Evolutionary conservation across 108 stramenopile species (phyloP).

Genomic region (Bacterosira constricta): DNA sequence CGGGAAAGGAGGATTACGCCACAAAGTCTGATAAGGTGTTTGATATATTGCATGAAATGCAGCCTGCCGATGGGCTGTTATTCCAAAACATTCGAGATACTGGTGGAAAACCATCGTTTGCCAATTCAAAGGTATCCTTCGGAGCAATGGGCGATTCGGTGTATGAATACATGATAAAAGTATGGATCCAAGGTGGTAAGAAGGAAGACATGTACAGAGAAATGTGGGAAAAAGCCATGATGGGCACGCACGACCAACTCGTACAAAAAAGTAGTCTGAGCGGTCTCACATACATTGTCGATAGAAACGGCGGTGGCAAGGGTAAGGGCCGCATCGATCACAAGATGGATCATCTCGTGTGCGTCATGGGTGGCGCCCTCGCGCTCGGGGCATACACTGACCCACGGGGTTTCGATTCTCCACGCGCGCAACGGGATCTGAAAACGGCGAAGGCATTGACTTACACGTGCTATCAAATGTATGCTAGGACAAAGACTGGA

Average conservation of each 20-base stretch:
- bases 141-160: conserved; percentile 77
- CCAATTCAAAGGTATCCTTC: conserved; percentile 70
- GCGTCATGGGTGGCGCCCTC: conserved; percentile 93
- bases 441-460: conserved; percentile 83
- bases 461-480: conserved; percentile 96
- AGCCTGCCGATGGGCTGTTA: conserved; percentile 61
- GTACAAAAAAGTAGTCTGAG: conserved; percentile 72
- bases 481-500: conserved; percentile 85
- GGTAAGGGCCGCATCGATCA: conserved; percentile 47
- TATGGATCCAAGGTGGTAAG: conserved; percentile 89
- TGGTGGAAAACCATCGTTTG: conserved; percentile 49
- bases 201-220: conserved; percentile 71
- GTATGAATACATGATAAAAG: conserved; percentile 98
- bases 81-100: conserved; percentile 37
- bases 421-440: conserved; percentile 83
- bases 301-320: conserved; percentile 46
- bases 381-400: conserved; percentile 92
- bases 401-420: conserved; percentile 59
- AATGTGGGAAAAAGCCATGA: conserved; percentile 91
- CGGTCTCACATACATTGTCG: conserved; percentile 85
- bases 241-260: conserved; percentile 80
- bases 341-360: conserved; percentile 95
- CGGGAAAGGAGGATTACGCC: conserved; percentile 74
- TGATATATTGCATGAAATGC: conserved; percentile 61
- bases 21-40: conserved; percentile 73